Base-by-base conservation (phyloP, 2,329 filamentous ascomycete genomes). In the Colletotrichum tropicale region DNA sequence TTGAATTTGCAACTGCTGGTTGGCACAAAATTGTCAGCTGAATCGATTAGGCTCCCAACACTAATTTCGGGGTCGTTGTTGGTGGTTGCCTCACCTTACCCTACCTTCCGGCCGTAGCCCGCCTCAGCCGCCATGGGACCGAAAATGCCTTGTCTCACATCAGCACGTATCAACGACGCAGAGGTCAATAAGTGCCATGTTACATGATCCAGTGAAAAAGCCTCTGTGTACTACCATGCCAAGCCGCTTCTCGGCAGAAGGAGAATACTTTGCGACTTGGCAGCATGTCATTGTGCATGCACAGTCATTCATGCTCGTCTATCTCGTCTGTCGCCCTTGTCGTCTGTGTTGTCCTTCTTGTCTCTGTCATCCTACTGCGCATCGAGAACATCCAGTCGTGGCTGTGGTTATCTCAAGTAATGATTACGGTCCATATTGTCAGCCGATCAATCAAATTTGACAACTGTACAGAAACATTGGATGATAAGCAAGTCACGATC, bases 1-100 rank as follows among this genome's bases (percentile, higher is more conserved):
- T 8, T 48, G 43, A 21, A 6, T 3, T 48, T 13, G n/a, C 43
- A 10, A 21, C 10, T 18, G 8, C 10, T 43, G 10, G 43, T 21
- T 48, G 43, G 43, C n/a, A 52, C 4, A 13, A 3, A 21, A 4
- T 0, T 48, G 9, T 21, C 43, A 52, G n/a, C 43, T 52, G n/a
- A 52, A 21, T 13, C 10, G 9, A 12, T 7, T 6, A 21, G 43
- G n/a, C n/a, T 13, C n/a, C 6, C 43, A 6, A 52, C 43, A 13
- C n/a, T 5, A 52, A 0, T 43, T 13, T 13, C 12, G n/a, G 0
- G 0, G 12, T 52, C 43, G 2, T 52, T 48, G n/a, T 48, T 52
- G 43, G 43, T 13, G n/a, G n/a, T 52, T 52, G n/a, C n/a, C 43
- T 52, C 1, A 13, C 43, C n/a, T 18, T 21, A 18, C 16, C 18